Conservation (phyloP, 2,329 filamentous ascomycete genomes). For the Bipolaris zeicola region DNA sequence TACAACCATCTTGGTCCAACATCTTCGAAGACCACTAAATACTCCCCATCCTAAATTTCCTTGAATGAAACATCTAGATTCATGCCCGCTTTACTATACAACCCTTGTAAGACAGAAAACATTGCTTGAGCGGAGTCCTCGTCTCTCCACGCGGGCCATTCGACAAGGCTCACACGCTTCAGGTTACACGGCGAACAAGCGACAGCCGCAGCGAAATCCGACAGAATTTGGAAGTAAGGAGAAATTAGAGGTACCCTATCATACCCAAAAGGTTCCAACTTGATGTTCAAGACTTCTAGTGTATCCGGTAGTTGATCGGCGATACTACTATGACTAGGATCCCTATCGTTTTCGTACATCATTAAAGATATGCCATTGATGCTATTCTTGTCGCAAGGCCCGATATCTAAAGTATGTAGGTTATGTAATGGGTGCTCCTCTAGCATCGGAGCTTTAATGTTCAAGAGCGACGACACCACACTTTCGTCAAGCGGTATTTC, state of each 20-base stretch:
- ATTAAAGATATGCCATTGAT: neutral
- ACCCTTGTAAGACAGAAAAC: neutral
- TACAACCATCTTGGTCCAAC: conserved; percentile 6
- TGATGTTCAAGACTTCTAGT: conserved; percentile 2
- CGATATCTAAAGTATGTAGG: conserved; percentile 6
- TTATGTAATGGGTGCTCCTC: neutral
- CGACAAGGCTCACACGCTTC: conserved; percentile 6
- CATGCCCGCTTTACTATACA: neutral
- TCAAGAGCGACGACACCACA: conserved; percentile 1
- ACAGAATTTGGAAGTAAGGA: no score
- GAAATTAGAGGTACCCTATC: no score
- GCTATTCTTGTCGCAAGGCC: conserved; percentile 4
- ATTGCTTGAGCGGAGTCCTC: neutral
- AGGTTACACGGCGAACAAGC: neutral
- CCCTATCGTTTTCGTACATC: neutral
- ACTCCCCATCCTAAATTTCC: neutral
- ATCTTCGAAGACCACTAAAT: neutral
- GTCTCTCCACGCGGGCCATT: conserved; percentile 6
- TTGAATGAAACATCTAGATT: conserved; percentile 1
- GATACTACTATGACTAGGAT: neutral
- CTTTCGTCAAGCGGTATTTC: neutral
- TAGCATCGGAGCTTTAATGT: neutral
- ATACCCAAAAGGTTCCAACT: neutral
- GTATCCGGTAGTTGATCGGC: neutral
- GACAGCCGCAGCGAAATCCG: neutral